Base-by-base conservation (phyloP, 805 yeast genomes). In the Kodamaea lidongshanica region DNA sequence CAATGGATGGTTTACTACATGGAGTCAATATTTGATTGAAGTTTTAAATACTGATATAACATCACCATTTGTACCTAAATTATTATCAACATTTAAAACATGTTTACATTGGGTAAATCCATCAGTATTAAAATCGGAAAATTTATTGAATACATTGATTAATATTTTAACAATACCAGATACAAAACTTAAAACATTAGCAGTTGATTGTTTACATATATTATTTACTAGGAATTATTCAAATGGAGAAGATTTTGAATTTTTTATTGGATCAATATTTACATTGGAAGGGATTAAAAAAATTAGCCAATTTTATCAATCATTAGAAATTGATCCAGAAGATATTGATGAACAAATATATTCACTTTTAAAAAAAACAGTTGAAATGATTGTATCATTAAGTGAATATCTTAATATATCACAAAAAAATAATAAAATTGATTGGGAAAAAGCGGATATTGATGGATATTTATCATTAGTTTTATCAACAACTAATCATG, bases 41-140 rank as follows among this genome's bases (percentile, higher is more conserved):
- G 41, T 56, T 4, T 49, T 65, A 30, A 46, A 40, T 19, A 53
- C 53, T 28, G 64, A 55, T 22, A 38, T 52, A 21, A 35, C 47
- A 2, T 42, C 51, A 14, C 44, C 48, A 16, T 78, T 78, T 47
- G 77, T 77, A 2, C 70, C 81, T 23, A 77, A 81, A 45, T 65
- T 82, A 4, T 61, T 92, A 22, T 84, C 87, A 38, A 80, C 94
- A 4, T 71, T 89, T 48, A 92, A 92, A 49, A 80, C 95, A 0
- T 83, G 95, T 44, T 67, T 92, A 37, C 87, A 83, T 45, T 92
- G 98, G 98, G 74, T 88, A 6, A 72, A 83, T 30, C 89, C 96
- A 2, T 65, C 73, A 10, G 76, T 88, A 1, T 69, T 89, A 32
- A 71, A 79, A 25, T 60, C 69, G 23, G 77, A 82, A 29, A 75